These are phyloP conservation scores for Euphorbia tirucalli DNA, from an alignment of 345 rosid genomes.

Conservation along the genomic window DNA sequence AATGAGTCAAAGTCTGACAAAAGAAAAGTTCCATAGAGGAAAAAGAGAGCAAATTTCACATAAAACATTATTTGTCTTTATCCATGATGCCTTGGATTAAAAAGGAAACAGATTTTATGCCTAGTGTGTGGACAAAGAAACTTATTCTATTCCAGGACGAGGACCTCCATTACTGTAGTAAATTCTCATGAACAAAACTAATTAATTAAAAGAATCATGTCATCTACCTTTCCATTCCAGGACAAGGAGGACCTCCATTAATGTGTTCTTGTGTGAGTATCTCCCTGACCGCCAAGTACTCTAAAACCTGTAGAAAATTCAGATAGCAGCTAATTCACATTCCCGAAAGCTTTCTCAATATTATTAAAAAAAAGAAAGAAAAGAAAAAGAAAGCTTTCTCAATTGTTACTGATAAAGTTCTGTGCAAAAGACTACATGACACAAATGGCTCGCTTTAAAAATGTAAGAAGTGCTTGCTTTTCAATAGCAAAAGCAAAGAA, in stretches of 20 bases:
- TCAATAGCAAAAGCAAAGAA: background rate
- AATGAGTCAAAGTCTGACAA: background rate
- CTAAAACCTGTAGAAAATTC: constrained; percentile 68
- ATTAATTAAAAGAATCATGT: constrained; percentile 15
- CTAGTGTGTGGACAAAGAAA: background rate
- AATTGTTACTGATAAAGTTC: background rate
- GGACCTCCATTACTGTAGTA: too few species aligned
- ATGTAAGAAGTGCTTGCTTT: background rate
- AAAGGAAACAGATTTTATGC: background rate
- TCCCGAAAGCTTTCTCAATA: too few species aligned
- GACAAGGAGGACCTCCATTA: constrained; percentile 75
- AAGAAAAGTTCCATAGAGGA: background rate
- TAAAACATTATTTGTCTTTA: background rate
- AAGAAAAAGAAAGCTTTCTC: background rate
- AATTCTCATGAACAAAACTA: too few species aligned
- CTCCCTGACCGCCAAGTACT: constrained; percentile 75
- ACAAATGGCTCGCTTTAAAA: background rate
- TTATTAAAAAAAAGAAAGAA: too few species aligned
- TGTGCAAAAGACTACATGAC: background rate
- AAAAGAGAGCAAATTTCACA: background rate
- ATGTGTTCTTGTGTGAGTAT: constrained; percentile 80
- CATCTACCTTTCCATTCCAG: constrained; percentile 84
- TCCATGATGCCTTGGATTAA: background rate
- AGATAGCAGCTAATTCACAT: background rate
- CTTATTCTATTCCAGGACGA: too few species aligned